Percentiles rank a stretch among this genome's conserved stretches.
These are phyloP conservation scores for Pelargonium fulgidum DNA, from an alignment of 441 rosid species.

Conservation along the genomic window DNA sequence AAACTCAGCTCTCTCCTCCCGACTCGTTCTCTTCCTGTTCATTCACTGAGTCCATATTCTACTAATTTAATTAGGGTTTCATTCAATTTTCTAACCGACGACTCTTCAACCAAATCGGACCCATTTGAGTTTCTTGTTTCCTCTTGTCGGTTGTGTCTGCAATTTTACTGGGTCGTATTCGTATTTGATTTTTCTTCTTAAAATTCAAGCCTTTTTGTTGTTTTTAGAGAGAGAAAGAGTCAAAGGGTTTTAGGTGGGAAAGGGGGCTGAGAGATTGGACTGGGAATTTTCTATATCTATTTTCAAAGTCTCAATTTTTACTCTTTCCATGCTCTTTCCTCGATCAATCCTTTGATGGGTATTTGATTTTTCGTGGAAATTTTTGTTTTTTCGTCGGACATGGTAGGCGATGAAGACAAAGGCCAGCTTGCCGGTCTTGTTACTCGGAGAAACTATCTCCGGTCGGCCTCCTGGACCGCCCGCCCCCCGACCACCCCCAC, in stretches of 20 bases:
- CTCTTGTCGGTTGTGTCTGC: conserved; percentile 20
- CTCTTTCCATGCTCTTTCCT: conserved; percentile 31
- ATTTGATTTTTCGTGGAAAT: conserved; percentile 25
- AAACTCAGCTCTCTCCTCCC: not conserved
- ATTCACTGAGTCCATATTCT: conserved; percentile 6
- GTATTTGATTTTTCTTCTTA: conserved; percentile 42
- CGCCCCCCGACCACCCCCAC: conserved; percentile 45
- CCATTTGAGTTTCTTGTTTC: conserved; percentile 8
- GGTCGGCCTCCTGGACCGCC: conserved; percentile 65
- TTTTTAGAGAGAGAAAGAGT: conserved; percentile 12
- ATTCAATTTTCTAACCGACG: too few species aligned
- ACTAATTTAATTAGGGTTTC: not conserved
- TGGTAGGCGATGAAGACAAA: conserved; percentile 44
- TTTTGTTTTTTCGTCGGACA: conserved; percentile 22
- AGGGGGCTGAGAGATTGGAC: conserved; percentile 9
- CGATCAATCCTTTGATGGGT: conserved; percentile 36
- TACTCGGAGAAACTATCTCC: conserved; percentile 40
- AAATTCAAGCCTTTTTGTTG: not conserved
- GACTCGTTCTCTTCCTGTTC: conserved; percentile 4
- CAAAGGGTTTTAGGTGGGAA: conserved; percentile 40
- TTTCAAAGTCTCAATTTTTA: conserved; percentile 23
- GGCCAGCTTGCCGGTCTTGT: conserved; percentile 30
- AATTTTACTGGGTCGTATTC: conserved; percentile 39
- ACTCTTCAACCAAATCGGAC: not conserved
- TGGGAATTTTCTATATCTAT: conserved; percentile 23